These are phyloP conservation scores for Viridothelium virens DNA, from an alignment of 495 filamentous ascomycete genomes.

Conservation along the genomic window DNA sequence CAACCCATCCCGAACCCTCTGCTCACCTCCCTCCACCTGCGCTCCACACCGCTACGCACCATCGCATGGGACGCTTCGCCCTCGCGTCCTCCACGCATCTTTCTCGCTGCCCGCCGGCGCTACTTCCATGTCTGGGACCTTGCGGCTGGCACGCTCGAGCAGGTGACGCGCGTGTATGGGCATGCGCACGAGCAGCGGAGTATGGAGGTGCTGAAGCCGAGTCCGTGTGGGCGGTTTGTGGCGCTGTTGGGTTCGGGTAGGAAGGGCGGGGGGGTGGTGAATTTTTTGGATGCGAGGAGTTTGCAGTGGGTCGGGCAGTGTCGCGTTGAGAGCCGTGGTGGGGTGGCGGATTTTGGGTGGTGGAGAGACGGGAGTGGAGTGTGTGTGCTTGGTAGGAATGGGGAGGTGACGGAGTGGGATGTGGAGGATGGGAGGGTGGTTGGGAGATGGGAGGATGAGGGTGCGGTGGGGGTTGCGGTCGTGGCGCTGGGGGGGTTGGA, in stretches of 20 bases:
- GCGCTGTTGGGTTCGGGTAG: conserved; percentile 65
- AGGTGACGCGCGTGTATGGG: conserved; percentile 66
- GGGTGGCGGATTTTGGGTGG: conserved; percentile 85
- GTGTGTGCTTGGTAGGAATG: conserved; percentile 70
- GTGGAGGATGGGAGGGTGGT: conserved; percentile 55
- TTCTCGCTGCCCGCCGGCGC: conserved; percentile 75
- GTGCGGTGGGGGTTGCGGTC: conserved; percentile 75
- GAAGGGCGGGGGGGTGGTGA: conserved; percentile 81
- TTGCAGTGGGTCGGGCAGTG: conserved; percentile 82
- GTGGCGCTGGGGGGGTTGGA: conserved; percentile 63
- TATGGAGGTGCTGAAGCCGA: conserved; percentile 84
- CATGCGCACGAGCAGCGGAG: conserved; percentile 75
- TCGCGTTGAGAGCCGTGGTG: conserved; percentile 72
- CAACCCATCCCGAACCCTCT: conserved; percentile 81
- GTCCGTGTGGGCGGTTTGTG: conserved; percentile 77
- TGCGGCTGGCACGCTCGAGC: conserved; percentile 67
- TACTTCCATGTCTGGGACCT: conserved; percentile 97
- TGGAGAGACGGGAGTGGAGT: conserved; percentile 74
- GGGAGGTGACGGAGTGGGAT: conserved; percentile 89
- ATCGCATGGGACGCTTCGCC: conserved; percentile 66
- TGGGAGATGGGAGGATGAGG: conserved; percentile 83
- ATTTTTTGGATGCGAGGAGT: conserved; percentile 71
- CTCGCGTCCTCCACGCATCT: conserved; percentile 49
- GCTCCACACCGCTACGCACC: conserved; percentile 68
- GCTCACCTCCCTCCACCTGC: conserved; percentile 80